Conservation (phyloP, 495 filamentous ascomycete genomes). For the Mytilinidion resinicola region DNA sequence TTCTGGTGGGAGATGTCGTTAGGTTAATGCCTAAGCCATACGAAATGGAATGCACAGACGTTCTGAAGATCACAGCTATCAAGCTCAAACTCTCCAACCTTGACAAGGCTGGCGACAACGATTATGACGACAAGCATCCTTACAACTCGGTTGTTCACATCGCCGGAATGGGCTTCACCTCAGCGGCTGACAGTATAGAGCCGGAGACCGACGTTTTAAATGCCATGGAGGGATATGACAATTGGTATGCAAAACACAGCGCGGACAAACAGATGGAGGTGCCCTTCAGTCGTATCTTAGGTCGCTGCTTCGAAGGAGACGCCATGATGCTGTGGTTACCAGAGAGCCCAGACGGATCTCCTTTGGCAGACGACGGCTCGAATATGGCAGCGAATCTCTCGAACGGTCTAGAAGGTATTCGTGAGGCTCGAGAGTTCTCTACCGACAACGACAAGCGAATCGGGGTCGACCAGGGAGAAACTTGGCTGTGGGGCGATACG, state of each 20-base stretch:
- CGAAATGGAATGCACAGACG: constrained; percentile 35
- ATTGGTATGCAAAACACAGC: constrained; percentile 46
- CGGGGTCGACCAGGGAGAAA: constrained; percentile 27
- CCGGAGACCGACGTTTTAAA: constrained; percentile 12
- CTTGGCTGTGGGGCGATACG: constrained; percentile 54
- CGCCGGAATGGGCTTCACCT: constrained; percentile 47
- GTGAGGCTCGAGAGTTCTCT: constrained; percentile 42
- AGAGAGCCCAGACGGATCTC: background rate
- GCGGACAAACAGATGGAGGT: constrained; percentile 38
- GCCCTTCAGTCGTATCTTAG: constrained; percentile 46
- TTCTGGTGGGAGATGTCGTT: constrained; percentile 48
- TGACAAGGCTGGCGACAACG: constrained; percentile 40
- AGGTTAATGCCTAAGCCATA: constrained; percentile 38
- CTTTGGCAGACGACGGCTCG: background rate
- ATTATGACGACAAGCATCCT: constrained; percentile 41
- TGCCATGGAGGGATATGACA: constrained; percentile 40
- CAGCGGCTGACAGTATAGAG: constrained; percentile 26
- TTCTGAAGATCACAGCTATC: constrained; percentile 50
- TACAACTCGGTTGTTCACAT: constrained; percentile 40
- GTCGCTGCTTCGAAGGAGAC: constrained; percentile 49
- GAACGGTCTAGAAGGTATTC: constrained; percentile 32
- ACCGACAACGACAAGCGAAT: constrained; percentile 43
- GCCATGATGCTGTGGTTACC: constrained; percentile 44
- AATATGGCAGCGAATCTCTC: constrained; percentile 10
- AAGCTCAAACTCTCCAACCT: constrained; percentile 40